Evolutionary conservation across 306 rosid species (phyloP), one percentile per base, ranked within the genome.

Genomic region (Quillaja saponaria): DNA sequence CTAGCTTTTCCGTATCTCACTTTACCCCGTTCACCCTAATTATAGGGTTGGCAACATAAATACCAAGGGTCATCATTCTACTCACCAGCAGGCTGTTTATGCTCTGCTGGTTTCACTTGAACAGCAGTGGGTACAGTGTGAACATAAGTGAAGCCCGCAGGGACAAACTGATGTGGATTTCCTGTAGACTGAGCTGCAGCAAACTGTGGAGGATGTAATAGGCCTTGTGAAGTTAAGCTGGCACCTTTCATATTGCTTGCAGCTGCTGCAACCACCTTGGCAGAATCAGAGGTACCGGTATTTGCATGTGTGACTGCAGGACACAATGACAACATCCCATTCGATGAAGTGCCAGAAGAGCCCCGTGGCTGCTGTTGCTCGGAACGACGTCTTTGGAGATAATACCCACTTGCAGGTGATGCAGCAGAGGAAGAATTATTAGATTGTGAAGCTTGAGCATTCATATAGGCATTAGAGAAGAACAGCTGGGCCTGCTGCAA

Each of bases 21-120:
- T 39, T 41, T 52, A 31, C 35, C 61, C 34, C 8, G 34, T 25
- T 46, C 62, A 44, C 19, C 68, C 16, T 34, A 42, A 8, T 61
- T 50, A 55, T 19, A 45, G 61, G 75, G 56, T 52, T 68, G 51
- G 78, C 78, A 61, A 66, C 45, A 33, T 61, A 51, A 58, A 64
- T 50, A 55, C 70, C 45, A 53, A 54, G 49, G 67, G 13, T 13
- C 25, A 57, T 49, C 70, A 33, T 55, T 73, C 80, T 85, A 91
- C 88, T 90, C 98, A 73, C 90, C 96, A 0, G 95, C 96, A 20
- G 96, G 98, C 74, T 88, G 96, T 72, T 91, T 91, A 73, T 88
- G 98, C 69, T 91, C 98, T 11, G 96, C 77, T 6, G 96, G 86
- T 74, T 91, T 91, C 70, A 86, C 80, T 78, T 82, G 97, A 64